Conservation (phyloP, 768 basidiomycete species). For the Phylloporus sp. region DNA sequence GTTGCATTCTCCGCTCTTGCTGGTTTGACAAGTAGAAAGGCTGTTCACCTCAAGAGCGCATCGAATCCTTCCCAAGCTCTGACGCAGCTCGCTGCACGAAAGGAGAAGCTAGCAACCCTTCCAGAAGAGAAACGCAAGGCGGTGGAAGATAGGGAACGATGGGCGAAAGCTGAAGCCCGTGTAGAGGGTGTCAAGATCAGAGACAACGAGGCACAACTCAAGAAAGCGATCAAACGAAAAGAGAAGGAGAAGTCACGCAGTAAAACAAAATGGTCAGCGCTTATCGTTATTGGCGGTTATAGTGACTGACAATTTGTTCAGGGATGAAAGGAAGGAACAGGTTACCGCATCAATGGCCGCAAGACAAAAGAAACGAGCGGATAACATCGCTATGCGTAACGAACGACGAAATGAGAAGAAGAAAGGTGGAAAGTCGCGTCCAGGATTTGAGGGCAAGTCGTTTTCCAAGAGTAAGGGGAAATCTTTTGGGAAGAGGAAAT, state of each 20-base stretch:
- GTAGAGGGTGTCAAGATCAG: conserved; percentile 89
- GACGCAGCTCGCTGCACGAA: conserved; percentile 69
- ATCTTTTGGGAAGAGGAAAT: conserved; percentile 20
- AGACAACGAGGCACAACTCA: conserved; percentile 80
- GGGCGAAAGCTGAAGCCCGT: conserved; percentile 85
- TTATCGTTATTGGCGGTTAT: not conserved
- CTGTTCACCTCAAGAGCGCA: conserved; percentile 57
- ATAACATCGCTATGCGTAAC: conserved; percentile 85
- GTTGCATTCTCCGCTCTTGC: conserved; percentile 67
- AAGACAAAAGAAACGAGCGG: conserved; percentile 84
- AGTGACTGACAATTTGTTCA: conserved; percentile 29
- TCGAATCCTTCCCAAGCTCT: conserved; percentile 87
- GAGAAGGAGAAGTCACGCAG: conserved; percentile 87
- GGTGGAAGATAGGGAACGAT: conserved; percentile 78
- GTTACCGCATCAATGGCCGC: conserved; percentile 71
- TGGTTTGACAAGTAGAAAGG: conserved; percentile 48
- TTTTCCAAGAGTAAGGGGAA: conserved; percentile 56
- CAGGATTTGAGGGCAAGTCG: conserved; percentile 85
- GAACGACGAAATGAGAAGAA: conserved; percentile 67
- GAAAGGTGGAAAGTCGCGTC: conserved; percentile 65
- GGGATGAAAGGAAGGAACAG: conserved; percentile 86
- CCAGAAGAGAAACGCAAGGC: conserved; percentile 81
- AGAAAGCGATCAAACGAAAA: conserved; percentile 90
- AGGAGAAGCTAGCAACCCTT: conserved; percentile 70
- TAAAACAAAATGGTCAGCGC: conserved; percentile 78